Percentiles rank a stretch among this genome's conserved stretches.
Conservation (phyloP, 208 protist genomes). For the Trypanosomatidae sp. region DNA sequence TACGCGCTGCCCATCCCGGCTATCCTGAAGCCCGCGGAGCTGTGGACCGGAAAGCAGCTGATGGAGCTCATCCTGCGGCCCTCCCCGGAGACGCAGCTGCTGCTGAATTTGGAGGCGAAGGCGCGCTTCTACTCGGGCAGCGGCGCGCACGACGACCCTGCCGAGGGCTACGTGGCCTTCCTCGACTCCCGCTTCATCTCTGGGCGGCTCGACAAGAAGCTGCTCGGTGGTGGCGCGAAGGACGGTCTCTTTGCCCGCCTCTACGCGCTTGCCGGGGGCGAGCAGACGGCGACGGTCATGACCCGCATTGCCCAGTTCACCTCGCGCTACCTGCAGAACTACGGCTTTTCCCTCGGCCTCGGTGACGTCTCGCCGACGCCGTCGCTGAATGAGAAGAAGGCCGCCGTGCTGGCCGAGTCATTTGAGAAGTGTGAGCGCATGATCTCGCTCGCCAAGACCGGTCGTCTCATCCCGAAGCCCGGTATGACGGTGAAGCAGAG, state of each 20-base stretch:
- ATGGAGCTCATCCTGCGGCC: conserved; percentile 94
- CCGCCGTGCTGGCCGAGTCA: conserved; percentile 88
- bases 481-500: conserved; percentile 96
- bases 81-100: conserved; percentile 41
- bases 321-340: conserved; percentile 93
- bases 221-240: conserved; percentile 95
- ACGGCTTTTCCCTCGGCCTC: conserved; percentile 99
- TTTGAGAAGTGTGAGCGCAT: conserved; percentile 92
- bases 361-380: conserved; percentile 95
- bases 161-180: conserved; percentile 96
- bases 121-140: conserved; percentile 85
- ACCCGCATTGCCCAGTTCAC: conserved; percentile 95
- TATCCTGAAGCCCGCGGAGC: conserved; percentile 96
- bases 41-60: conserved; percentile 99
- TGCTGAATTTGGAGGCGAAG: conserved; percentile 93
- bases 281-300: conserved; percentile 94
- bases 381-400: conserved; percentile 89
- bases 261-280: conserved; percentile 81
- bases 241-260: conserved; percentile 96
- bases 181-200: conserved; percentile 94
- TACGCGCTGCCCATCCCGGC: conserved; percentile 96
- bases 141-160: conserved; percentile 63
- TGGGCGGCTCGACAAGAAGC: conserved; percentile 98
- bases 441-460: conserved; percentile 93
- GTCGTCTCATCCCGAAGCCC: conserved; percentile 91